A percentile compares a stretch with the other conserved stretches of the same genome.
These are phyloP conservation scores for Gossypium anomalum DNA, from an alignment of 345 rosid species.

Conservation along the genomic window DNA sequence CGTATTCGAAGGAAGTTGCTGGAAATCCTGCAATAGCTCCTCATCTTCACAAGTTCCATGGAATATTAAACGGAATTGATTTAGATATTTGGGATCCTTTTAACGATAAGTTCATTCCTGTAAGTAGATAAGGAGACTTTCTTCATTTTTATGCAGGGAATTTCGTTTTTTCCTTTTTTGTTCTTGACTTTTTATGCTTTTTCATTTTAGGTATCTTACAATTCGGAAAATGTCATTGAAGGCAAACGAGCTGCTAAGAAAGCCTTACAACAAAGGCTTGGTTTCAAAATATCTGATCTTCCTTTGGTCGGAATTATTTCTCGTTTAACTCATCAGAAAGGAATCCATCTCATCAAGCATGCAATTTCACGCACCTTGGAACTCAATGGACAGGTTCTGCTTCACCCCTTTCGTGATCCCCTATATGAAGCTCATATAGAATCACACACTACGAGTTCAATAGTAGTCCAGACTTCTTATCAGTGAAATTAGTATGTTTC, in stretches of 20 bases:
- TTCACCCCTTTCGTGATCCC: not conserved
- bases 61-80: slow-evolving; percentile 89
- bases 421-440: not conserved
- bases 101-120: slow-evolving; percentile 75
- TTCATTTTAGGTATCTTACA: slow-evolving; percentile 56
- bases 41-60: slow-evolving; percentile 75
- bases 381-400: slow-evolving; percentile 71
- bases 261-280: slow-evolving; percentile 75
- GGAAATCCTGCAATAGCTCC: slow-evolving; percentile 68
- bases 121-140: slow-evolving; percentile 30
- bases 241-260: slow-evolving; percentile 89
- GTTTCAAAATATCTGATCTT: slow-evolving; percentile 49
- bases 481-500: not conserved
- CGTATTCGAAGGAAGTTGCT: slow-evolving; percentile 80
- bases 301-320: slow-evolving; percentile 80
- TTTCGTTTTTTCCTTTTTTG: not conserved
- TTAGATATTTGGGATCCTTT: slow-evolving; percentile 97
- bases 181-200: slow-evolving; percentile 17
- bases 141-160: not conserved
- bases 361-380: slow-evolving; percentile 79
- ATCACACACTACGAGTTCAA: not conserved
- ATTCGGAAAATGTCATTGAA: slow-evolving; percentile 71
- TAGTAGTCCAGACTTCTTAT: not conserved
- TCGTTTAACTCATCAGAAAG: slow-evolving; percentile 95
- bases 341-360: slow-evolving; percentile 89